A percentile compares a stretch with the other conserved stretches of the same genome.
Evolutionary conservation across 148 eudicot species (phyloP).

Genomic region (Agrostemma githago): DNA sequence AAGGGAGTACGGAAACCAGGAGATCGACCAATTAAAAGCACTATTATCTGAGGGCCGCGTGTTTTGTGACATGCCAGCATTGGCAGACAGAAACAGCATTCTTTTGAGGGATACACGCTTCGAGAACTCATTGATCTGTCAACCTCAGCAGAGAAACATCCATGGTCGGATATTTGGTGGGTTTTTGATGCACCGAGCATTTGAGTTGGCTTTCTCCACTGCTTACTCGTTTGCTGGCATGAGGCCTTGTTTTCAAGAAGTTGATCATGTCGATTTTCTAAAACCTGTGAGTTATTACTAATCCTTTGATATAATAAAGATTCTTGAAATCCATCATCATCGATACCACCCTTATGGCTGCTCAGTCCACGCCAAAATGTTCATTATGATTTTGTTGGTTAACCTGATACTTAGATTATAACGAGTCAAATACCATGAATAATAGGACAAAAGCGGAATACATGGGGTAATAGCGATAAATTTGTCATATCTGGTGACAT

Average conservation of each 20-base stretch:
- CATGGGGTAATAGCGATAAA: no score
- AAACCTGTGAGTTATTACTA: conserved; percentile 58
- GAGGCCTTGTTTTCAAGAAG: conserved; percentile 83
- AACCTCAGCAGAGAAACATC: conserved; percentile 94
- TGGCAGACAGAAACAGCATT: conserved; percentile 94
- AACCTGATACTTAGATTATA: no score
- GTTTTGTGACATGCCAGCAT: conserved; percentile 97
- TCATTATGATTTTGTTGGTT: no score
- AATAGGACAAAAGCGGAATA: no score
- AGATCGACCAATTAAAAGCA: conserved; percentile 37
- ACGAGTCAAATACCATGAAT: no score
- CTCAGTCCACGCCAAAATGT: no score
- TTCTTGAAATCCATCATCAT: not conserved
- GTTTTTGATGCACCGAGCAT: conserved; percentile 94
- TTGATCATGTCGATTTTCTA: conserved; percentile 92
- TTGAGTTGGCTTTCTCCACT: conserved; percentile 87
- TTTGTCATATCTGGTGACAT: no score
- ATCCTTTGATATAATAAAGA: not conserved
- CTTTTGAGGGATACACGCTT: conserved; percentile 82
- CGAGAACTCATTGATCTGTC: conserved; percentile 88
- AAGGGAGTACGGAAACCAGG: conserved; percentile 43
- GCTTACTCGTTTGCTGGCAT: conserved; percentile 87
- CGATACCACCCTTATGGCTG: not conserved
- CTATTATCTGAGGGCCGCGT: conserved; percentile 83
- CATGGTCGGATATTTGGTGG: conserved; percentile 99